A percentile compares a stretch with the other conserved stretches of the same genome.
Evolutionary conservation across 805 yeast genomes (phyloP).

Genomic region (Starmerella roubikii): DNA sequence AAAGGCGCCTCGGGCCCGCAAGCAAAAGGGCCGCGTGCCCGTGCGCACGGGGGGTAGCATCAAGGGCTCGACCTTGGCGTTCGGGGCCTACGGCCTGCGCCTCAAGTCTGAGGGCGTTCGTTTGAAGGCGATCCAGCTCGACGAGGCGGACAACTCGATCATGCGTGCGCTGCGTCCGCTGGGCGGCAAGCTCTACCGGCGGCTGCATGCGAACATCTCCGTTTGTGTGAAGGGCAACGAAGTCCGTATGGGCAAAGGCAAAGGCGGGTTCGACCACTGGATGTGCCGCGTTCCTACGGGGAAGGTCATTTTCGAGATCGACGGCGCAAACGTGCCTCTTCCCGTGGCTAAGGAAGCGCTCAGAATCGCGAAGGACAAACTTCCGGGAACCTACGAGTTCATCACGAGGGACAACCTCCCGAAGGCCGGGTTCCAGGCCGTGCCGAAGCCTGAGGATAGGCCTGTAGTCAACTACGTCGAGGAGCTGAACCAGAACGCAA

Average conservation of each 20-base stretch:
- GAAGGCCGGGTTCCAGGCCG: slow-evolving; percentile 55
- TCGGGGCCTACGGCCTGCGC: slow-evolving; percentile 77
- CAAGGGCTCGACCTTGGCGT: slow-evolving; percentile 70
- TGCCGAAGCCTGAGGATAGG: slow-evolving; percentile 33
- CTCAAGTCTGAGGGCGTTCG: slow-evolving; percentile 79
- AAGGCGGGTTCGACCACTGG: slow-evolving; percentile 96
- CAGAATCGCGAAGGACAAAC: slow-evolving; percentile 77
- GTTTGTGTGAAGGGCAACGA: slow-evolving; percentile 96
- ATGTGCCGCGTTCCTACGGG: slow-evolving; percentile 94
- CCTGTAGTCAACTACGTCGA: slow-evolving; percentile 41
- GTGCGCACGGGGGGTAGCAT: slow-evolving; percentile 90
- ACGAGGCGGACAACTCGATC: slow-evolving; percentile 79
- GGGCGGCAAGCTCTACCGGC: slow-evolving; percentile 56
- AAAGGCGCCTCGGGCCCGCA: slow-evolving; percentile 51
- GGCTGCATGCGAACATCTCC: slow-evolving; percentile 73
- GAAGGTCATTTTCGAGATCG: slow-evolving; percentile 74
- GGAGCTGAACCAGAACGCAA: slow-evolving; percentile 44
- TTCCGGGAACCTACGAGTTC: slow-evolving; percentile 87
- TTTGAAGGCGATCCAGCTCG: slow-evolving; percentile 72
- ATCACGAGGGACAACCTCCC: slow-evolving; percentile 47
- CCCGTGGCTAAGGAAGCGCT: slow-evolving; percentile 77
- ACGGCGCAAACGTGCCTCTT: slow-evolving; percentile 65
- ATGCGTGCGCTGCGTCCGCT: slow-evolving; percentile 72
- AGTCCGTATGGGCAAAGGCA: slow-evolving; percentile 99
- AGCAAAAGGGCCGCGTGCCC: slow-evolving; percentile 86